Base-by-base conservation (phyloP, 345 rosid species). In the Salix dunnii region DNA sequence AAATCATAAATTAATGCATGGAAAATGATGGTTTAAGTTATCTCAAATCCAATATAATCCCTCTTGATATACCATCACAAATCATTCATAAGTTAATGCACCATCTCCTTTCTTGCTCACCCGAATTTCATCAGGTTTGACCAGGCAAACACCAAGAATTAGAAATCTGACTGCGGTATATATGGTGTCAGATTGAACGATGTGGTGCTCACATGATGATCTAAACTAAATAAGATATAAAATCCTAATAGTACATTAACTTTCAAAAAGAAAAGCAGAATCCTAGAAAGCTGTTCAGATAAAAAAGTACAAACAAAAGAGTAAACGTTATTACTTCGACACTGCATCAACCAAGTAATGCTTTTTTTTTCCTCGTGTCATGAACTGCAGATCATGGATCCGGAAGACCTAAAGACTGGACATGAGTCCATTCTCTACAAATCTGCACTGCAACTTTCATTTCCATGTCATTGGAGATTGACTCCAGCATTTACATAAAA, bases 401-500 rank as follows among this genome's bases (percentile, higher is more conserved):
- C 55, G 27, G 12, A 60, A 68, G 10, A 68, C 42, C 10, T 2
- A 35, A 7, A 0, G 13, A 68, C 28, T 20, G 16, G 20, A 40
- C 27, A 73, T 23, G 62, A 7, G 60, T 40, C 11, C 40, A 38
- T 67, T 36, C 3, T 61, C 31, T 36, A 7, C 73, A 67, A 23
- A 20, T 40, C 67, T 71, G 25, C 28, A 30, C 66, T 55, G 31
- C 35, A 42, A 76, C 10, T 53, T 68, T 55, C 49, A 79, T 71
- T 53, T 38, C 51, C 69, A 30, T 73, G 25, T 31, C 35, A 76
- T 46, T 18, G 81, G 85, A 71, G 68, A 76, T 55, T 72, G 80
- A 60, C 23, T 55, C 27, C 17, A 30, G 18, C 16, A 65, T 23
- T 61, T 17, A 68, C 67, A 65, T 69, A 25, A 69, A 35, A 65